Base-by-base conservation (phyloP, 177 flowering plant genomes). In the Vitis hybrid region DNA sequence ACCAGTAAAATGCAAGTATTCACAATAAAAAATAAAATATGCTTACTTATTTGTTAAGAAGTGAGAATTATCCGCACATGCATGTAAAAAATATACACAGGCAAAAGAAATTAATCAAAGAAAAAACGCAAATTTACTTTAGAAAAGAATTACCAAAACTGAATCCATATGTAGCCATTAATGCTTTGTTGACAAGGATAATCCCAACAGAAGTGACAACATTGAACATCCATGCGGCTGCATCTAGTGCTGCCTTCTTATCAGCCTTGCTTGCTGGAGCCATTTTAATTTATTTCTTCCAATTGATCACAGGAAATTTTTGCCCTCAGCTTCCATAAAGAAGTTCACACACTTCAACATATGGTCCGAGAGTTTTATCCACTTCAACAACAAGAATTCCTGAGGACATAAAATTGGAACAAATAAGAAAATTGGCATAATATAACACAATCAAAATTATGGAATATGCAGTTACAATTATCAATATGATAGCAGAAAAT, bases 181-280 rank as follows among this genome's bases (percentile, higher is more conserved):
- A 83, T 5, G 97, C 93, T 76, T 94, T 94, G 75, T 94, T 94
- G 74, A 90, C 97, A 63, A 94, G 81, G 65, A 93, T 92, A 57
- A 93, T 87, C 57, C 97, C 98, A 68, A 93, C 98, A 51, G 97
- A 93, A 73, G 96, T 92, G 79, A 93, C 89, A 51, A 91, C 89
- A 80, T 90, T 93, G 88, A 93, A 91, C 91, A 84, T 79, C 98
- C 98, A 93, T 65, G 95, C 87, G 2, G 90, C 93, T 32, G 83
- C 85, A 84, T 91, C 98, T 32, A 79, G 50, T 30, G 86, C 83
- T 9, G 91, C 92, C 79, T 93, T 93, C 83, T 72, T 83, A 67
- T 89, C 93, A 57, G 97, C 90, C 79, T 87, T 91, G 82, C 83
- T 87, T 40, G 86, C 62, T n/a, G 80, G 88, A 70, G 94, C 81